Base-by-base conservation (phyloP, 805 yeast species). In the Cyberlindnera meyerae region DNA sequence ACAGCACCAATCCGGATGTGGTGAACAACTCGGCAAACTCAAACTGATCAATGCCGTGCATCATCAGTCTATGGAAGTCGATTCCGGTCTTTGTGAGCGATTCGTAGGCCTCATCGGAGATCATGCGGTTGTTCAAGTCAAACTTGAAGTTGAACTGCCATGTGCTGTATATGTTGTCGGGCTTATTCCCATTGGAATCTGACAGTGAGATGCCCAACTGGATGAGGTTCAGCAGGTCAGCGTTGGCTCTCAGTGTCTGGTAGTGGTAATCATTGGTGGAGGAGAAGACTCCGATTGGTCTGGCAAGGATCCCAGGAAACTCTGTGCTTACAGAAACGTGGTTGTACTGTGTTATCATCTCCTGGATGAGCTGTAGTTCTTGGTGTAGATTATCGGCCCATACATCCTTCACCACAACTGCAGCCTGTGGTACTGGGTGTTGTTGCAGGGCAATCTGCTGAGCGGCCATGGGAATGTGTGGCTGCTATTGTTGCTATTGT, bases 101-200 rank as follows among this genome's bases (percentile, higher is more conserved):
- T 36, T 87, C 86, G 37, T 88, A 69, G 14, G 90, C 85, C 50
- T 89, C 97, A 37, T 77, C 77, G 16, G 90, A 82, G 47, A 78
- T 85, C 96, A 93, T 90, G 54, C 87, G 93, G 24, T 69, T 65
- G 26, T 73, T 68, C 25, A 84, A 63, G 59, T 84, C 89, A 60
- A 88, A 93, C 47, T 73, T 69, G 65, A 93, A 88, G 60, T 93
- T 93, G 65, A 93, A 89, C 58, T 90, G 97, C 96, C 97, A 93
- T n/a, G 96, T 86, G 4, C 82, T 75, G 24, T 80, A 74, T 16
- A 71, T 70, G 45, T 66, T 66, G 46, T 78, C 82, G 2, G 89
- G 89, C 39, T 75, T 77, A 40, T 73, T 76, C 11, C 90, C 93
- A 36, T 68, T 69, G 29, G 68, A 66, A 55, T 83, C 93, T 38